Conservation (phyloP, 2,329 filamentous ascomycete genomes). For the Colletotrichum magnum region DNA sequence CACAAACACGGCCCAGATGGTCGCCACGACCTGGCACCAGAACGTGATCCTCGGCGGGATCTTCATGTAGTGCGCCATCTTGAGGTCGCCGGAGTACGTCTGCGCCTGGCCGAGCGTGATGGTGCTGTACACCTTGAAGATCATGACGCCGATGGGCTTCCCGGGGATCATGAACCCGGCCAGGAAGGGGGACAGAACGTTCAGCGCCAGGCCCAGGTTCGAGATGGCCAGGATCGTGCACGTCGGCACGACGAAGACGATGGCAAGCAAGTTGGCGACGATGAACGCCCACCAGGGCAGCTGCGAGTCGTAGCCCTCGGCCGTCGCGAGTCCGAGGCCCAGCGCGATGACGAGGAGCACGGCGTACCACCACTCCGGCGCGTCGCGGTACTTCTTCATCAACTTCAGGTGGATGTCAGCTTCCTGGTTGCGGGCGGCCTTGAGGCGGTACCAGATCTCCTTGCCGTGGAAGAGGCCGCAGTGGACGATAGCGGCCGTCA, state of each 20-base stretch:
- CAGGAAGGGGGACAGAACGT: conserved; percentile 63
- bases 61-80: conserved; percentile 65
- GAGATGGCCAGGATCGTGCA: conserved; percentile 37
- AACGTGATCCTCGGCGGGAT: conserved; percentile 71
- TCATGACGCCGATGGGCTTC: conserved; percentile 54
- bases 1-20: conserved; percentile 58
- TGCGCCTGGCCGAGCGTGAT: conserved; percentile 45
- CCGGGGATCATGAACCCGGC: conserved; percentile 66
- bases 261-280: conserved; percentile 54
- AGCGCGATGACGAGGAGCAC: conserved; percentile 63
- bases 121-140: conserved; percentile 51
- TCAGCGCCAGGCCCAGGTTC: conserved; percentile 50
- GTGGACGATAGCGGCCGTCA: conserved; percentile 67
- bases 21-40: conserved; percentile 73
- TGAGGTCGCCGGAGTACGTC: conserved; percentile 61
- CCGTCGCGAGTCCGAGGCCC: conserved; percentile 66
- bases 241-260: conserved; percentile 62
- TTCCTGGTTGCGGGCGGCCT: conserved; percentile 60
- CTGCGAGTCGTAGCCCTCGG: conserved; percentile 68
- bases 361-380: conserved; percentile 72
- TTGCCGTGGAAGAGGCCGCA: conserved; percentile 65
- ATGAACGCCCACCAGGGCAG: conserved; percentile 54
- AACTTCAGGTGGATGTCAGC: conserved; percentile 70
- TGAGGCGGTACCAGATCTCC: conserved; percentile 56
- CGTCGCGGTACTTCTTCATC: conserved; percentile 69